Evolutionary conservation across 2,329 filamentous ascomycete species (phyloP), one percentile per base, ranked within the genome.

Genomic region (Curvularia eragrostidis): DNA sequence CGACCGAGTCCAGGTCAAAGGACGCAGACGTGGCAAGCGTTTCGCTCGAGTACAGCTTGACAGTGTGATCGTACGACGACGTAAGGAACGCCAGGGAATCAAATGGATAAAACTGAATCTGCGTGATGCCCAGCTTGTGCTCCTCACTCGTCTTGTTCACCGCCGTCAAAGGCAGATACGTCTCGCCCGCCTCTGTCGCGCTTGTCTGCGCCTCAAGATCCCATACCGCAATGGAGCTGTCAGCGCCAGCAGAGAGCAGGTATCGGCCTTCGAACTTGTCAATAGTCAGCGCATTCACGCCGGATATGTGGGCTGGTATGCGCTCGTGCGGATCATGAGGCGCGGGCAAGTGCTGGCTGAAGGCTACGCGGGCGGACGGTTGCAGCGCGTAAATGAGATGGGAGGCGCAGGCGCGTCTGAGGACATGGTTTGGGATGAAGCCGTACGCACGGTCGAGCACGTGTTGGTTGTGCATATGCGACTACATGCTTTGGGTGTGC

Each of bases 161-260:
- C 2, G 65, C 59, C 7, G 67, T 63, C 28, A 75, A 54, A 18
- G 54, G 79, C 67, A 41, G 74, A 42, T 66, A 59, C 10, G 63
- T 58, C 9, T 64, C 50, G 34, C 61, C 64, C 2, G 57, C 65
- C 30, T 68, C 61, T 7, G 63, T 62, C 43, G 39, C 52, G 19
- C 44, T 44, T 3, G 61, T 59, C 43, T 66, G 49, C 43, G 61
- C 60, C 12, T 96, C 90, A 6, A 97, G 84, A 77, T 97, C 89
- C 93, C 93, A 97, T 44, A 97, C 79, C 65, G 88, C 90, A 70
- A 97, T 87, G 0, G 90, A 90, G 9, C 90, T 91, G 72, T 97
- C 92, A 4, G 91, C 89, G 28, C 93, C 93, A 3, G 91, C 94
- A 0, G 93, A 96, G 1, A 97, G 78, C 61, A 97, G 83, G 64